Percentiles rank a stretch among this genome's conserved stretches.
These are phyloP conservation scores for Ophiostoma australiae DNA, from an alignment of 2,329 filamentous ascomycete species.

Conservation along the genomic window DNA sequence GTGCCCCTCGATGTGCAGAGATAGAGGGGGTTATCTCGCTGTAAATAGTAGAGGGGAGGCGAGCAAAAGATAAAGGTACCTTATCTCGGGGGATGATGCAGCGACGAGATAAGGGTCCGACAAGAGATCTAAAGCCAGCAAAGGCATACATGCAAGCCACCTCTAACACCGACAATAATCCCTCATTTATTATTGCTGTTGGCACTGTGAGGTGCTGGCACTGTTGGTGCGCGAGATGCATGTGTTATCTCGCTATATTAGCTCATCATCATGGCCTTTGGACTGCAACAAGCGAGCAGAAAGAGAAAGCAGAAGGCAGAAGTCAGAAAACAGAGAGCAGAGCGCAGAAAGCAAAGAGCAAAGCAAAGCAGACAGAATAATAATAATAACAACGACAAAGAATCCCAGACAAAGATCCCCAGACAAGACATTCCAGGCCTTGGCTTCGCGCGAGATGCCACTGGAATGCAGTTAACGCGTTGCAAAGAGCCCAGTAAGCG, in stretches of 20 bases:
- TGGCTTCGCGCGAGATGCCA: background rate
- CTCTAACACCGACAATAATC: background rate
- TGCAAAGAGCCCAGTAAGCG: background rate
- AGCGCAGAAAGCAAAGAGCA: no score
- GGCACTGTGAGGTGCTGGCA: background rate
- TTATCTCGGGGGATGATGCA: conserved; percentile 1
- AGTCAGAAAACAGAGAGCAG: no score
- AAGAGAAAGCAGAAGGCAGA: no score
- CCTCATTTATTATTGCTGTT: background rate
- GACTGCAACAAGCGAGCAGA: no score
- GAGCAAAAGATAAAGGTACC: background rate
- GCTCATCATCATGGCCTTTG: no score
- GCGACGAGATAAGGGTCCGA: background rate
- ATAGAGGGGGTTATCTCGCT: background rate
- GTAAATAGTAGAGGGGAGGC: background rate
- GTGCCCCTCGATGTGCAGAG: background rate
- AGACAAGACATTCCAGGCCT: background rate
- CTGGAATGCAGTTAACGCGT: conserved; percentile 7
- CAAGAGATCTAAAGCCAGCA: background rate
- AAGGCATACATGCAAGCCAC: background rate
- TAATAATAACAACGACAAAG: background rate
- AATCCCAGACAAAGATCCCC: background rate
- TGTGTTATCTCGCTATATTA: no score
- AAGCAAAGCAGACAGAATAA: background rate
- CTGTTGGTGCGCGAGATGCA: background rate